Base-by-base conservation (phyloP, 106 monocot genomes). In the Phalaenopsis equestris region DNA sequence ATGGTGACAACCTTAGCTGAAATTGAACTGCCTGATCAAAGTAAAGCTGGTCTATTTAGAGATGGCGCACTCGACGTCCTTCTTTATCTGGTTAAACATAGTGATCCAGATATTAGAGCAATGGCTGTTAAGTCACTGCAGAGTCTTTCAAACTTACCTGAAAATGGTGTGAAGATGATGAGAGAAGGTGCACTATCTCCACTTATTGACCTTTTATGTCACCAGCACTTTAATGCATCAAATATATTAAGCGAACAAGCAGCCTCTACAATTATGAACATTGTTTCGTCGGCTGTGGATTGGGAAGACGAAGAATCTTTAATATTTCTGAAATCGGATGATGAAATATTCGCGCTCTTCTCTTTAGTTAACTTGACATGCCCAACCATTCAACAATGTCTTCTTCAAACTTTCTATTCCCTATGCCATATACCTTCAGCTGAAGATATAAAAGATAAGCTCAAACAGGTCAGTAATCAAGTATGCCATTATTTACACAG, bases 1-100 rank as follows among this genome's bases (percentile, higher is more conserved):
- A 85, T 85, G 85, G 85, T 85, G 47, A 58, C 70, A 48, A 78
- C 81, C 39, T 78, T 85, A 73, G 77, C 85, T 78, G 78, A 85
- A 65, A 81, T 81, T 77, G 85, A 85, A 58, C 47, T 85, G 36
- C 81, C 85, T n/a, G 85, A 85, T 78, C 85, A 85, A 30, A 81
- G 81, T 65, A 85, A 85, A 78, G 85, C 70, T 14, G 65, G 55
- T 47, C 15, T 85, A 37, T 85, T 85, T 64, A 45, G 41, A 46
- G 61, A 85, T 77, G 85, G 85, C 46, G 85, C 73, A 48, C 58
- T 85, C 72, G 47, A 56, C 30, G 81, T 47, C 45, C 85, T 85
- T 81, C 81, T 85, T 73, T 30, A 61, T 77, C 73, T 85, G 73
- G 19, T 81, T 8, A 57, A 70, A 78, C 77, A 74, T 73, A 43